A percentile compares a stretch with the other conserved stretches of the same genome.
Conservation (phyloP, 2,329 filamentous ascomycete genomes). For the Metarhizium album region DNA sequence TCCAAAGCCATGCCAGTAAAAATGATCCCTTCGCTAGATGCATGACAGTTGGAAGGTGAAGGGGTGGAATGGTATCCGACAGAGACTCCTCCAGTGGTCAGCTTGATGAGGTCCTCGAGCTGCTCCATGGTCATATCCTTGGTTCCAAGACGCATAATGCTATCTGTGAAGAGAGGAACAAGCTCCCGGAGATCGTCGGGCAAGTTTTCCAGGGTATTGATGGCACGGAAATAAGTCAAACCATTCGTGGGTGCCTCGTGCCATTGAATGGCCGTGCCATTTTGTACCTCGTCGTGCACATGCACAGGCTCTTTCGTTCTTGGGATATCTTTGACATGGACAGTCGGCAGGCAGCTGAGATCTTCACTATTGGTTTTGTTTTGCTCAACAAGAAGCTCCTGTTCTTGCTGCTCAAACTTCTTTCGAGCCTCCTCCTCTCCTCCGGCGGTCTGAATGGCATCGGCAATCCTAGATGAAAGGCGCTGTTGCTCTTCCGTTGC, state of each 20-base stretch:
- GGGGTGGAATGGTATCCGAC: slow-evolving; percentile 77
- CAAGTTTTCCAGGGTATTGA: slow-evolving; percentile 68
- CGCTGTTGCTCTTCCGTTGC: slow-evolving; percentile 66
- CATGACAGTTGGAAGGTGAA: slow-evolving; percentile 59
- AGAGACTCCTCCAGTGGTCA: slow-evolving; percentile 86
- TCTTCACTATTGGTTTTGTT: slow-evolving; percentile 76
- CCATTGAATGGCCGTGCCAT: slow-evolving; percentile 70
- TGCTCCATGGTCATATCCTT: slow-evolving; percentile 84
- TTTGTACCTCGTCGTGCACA: slow-evolving; percentile 53
- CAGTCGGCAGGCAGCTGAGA: slow-evolving; percentile 75
- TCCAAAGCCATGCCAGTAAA: slow-evolving; percentile 84
- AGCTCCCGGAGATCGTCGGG: slow-evolving; percentile 76
- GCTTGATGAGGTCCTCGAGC: slow-evolving; percentile 88
- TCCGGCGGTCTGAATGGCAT: slow-evolving; percentile 57
- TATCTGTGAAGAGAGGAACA: slow-evolving; percentile 82
- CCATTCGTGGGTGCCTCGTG: slow-evolving; percentile 90
- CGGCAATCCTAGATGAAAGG: slow-evolving; percentile 61
- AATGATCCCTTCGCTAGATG: slow-evolving; percentile 69
- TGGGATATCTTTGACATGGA: slow-evolving; percentile 83
- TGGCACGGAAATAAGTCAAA: slow-evolving; percentile 86
- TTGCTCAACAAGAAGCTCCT: slow-evolving; percentile 71
- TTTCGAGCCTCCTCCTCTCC: slow-evolving; percentile 60
- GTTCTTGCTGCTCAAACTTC: slow-evolving; percentile 65
- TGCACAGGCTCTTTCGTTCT: slow-evolving; percentile 54
- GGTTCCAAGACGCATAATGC: slow-evolving; percentile 87